Base-by-base conservation (phyloP, 2,329 filamentous ascomycete genomes). In the Didymella arachidicola region DNA sequence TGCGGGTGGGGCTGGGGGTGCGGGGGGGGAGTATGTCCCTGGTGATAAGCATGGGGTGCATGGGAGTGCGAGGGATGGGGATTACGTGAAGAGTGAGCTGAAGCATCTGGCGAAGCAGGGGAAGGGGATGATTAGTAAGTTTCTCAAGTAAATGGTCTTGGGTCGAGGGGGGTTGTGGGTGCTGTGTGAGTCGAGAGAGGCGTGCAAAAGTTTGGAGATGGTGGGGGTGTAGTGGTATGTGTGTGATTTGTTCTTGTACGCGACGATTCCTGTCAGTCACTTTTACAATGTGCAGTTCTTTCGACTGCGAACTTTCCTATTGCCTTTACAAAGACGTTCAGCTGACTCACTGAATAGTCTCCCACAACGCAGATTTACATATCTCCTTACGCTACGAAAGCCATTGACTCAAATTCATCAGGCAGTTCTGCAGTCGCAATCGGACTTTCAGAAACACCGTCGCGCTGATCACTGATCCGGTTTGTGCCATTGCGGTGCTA, bases 121-220 rank as follows among this genome's bases (percentile, higher is more conserved):
- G 5, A 72, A 69, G 44, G 71, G 64, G 16, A 26, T 69, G 36
- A 57, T 73, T 16, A 64, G 58, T 42, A 73, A 72, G 60, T 70
- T 73, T 34, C 57, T 70, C 36, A 71, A 73, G 64, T 72, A 63
- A 42, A 2, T 10, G 16, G 18, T 39, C 18, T 16, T 32, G 12
- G 25, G 7, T 18, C 14, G 10, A 22, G 6, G 25, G n/a, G n/a
- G n/a, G n/a, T n/a, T n/a, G n/a, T n/a, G n/a, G n/a, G n/a, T n/a
- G n/a, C n/a, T n/a, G n/a, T n/a, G n/a, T n/a, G n/a, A n/a, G n/a
- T n/a, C n/a, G n/a, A n/a, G n/a, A n/a, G 10, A 22, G 6, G 25
- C 4, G 36, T 27, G 10, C 7, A 14, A 52, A 44, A 44, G 39
- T 22, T 29, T 8, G 22, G 22, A 22, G 22, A 22, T 3, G 39